A percentile compares a stretch with the other conserved stretches of the same genome.
These are phyloP conservation scores for Penicillium bovifimosum DNA, from an alignment of 495 filamentous ascomycete genomes.

Conservation along the genomic window DNA sequence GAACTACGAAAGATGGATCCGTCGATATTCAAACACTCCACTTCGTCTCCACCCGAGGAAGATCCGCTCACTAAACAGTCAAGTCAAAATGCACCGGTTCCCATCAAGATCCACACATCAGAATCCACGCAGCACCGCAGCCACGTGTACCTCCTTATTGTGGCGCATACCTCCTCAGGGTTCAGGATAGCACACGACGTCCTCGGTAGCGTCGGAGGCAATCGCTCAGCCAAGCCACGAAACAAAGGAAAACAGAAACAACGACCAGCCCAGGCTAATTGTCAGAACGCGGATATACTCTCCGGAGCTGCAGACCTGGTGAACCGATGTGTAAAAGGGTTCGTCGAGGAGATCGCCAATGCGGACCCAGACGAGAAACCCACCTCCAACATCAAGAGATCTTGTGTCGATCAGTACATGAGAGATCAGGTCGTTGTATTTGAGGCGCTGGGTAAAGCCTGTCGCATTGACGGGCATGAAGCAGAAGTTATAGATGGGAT, in stretches of 20 bases:
- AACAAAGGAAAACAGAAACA: neutral
- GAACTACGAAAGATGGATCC: slow-evolving; percentile 3
- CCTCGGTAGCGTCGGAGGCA: slow-evolving; percentile 26
- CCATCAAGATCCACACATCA: slow-evolving; percentile 37
- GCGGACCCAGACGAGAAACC: neutral
- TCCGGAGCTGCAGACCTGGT: slow-evolving; percentile 27
- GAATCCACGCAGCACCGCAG: slow-evolving; percentile 56
- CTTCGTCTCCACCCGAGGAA: neutral
- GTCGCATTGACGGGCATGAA: slow-evolving; percentile 6
- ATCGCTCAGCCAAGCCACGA: slow-evolving; percentile 1
- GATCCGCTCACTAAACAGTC: neutral
- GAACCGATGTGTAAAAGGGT: slow-evolving; percentile 47
- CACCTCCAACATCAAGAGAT: slow-evolving; percentile 1
- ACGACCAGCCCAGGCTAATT: neutral
- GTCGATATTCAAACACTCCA: slow-evolving; percentile 2
- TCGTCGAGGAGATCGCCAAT: slow-evolving; percentile 52
- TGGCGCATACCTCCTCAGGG: slow-evolving; percentile 58
- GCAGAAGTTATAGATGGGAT: slow-evolving; percentile 20
- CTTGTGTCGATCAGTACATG: slow-evolving; percentile 62
- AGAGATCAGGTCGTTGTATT: slow-evolving; percentile 81
- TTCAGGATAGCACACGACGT: slow-evolving; percentile 64
- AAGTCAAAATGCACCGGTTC: slow-evolving; percentile 24
- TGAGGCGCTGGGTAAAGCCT: slow-evolving; percentile 55
- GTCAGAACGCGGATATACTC: neutral
- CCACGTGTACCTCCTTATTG: slow-evolving; percentile 65